Percentiles rank a stretch among this genome's conserved stretches.
Evolutionary conservation across 1,284 basidiomycete species (phyloP).

Genomic region (Sanghuangporus weigelae): DNA sequence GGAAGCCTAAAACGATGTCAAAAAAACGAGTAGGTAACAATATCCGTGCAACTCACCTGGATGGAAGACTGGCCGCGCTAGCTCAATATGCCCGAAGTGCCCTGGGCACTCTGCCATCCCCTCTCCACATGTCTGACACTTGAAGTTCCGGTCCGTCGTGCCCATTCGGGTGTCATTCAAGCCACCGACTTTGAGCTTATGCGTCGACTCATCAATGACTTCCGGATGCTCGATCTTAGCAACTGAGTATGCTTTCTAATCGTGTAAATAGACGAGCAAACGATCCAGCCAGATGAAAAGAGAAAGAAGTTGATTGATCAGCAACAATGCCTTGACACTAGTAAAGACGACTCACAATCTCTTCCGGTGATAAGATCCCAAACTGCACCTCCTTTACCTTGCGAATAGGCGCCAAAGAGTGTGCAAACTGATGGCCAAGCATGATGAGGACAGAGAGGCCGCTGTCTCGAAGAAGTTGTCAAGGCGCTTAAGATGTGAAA

Average conservation of each 20-base stretch:
- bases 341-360: slow-evolving; percentile 73
- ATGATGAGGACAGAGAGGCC: slow-evolving; percentile 34
- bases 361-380: slow-evolving; percentile 98
- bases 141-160: slow-evolving; percentile 98
- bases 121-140: slow-evolving; percentile 99
- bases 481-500: slow-evolving; percentile 4
- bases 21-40: not conserved
- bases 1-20: slow-evolving; percentile 66
- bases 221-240: slow-evolving; percentile 98
- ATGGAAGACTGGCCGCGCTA: slow-evolving; percentile 95
- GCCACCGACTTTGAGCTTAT: slow-evolving; percentile 86
- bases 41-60: slow-evolving; percentile 59
- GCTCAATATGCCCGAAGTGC: slow-evolving; percentile 98
- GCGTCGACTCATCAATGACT: slow-evolving; percentile 92
- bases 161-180: slow-evolving; percentile 98
- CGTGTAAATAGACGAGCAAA: slow-evolving; percentile 3
- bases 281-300: not conserved
- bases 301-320: slow-evolving; percentile 1
- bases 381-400: slow-evolving; percentile 99
- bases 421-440: slow-evolving; percentile 84
- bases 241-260: slow-evolving; percentile 94
- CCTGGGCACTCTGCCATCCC: slow-evolving; percentile 98
- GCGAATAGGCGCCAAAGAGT: slow-evolving; percentile 89
- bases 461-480: slow-evolving; percentile 2
- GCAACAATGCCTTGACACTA: not conserved